Evolutionary conservation across 805 yeast genomes (phyloP).

Genomic region (Myxozyma sirexii): DNA sequence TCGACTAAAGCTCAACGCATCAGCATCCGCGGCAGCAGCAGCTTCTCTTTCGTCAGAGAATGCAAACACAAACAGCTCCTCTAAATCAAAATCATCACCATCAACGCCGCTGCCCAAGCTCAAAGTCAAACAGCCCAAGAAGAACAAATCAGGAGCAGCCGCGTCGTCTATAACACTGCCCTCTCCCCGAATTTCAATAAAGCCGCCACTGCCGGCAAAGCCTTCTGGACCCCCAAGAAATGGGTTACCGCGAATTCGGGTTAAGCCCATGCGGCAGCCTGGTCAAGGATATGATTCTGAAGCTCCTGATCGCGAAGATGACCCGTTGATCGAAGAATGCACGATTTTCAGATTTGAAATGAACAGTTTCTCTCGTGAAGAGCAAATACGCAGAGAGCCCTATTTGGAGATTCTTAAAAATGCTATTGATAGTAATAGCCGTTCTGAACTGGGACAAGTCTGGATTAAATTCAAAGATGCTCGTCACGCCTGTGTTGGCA

Average conservation of each 20-base stretch:
- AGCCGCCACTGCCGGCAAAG: slow-evolving; percentile 22
- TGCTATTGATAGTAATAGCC: slow-evolving; percentile 38
- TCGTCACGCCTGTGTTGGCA: slow-evolving; percentile 72
- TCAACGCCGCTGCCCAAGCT: slow-evolving; percentile 23
- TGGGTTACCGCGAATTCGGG: slow-evolving; percentile 50
- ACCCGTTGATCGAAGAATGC: slow-evolving; percentile 88
- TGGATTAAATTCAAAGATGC: slow-evolving; percentile 81
- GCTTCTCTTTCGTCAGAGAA: slow-evolving; percentile 6
- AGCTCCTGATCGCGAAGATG: slow-evolving; percentile 94
- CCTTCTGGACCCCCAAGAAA: slow-evolving; percentile 12
- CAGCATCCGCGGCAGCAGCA: slow-evolving; percentile 15
- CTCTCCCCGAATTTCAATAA: slow-evolving; percentile 31
- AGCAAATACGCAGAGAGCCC: slow-evolving; percentile 23
- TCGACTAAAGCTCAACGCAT: slow-evolving; percentile 19
- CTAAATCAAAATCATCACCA: slow-evolving; percentile 2
- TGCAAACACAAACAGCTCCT: background rate
- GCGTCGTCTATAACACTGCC: slow-evolving; percentile 5
- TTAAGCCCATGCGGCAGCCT: slow-evolving; percentile 68
- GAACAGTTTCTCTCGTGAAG: slow-evolving; percentile 28
- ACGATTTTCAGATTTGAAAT: slow-evolving; percentile 59
- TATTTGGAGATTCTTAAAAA: slow-evolving; percentile 20
- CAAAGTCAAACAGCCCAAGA: slow-evolving; percentile 28
- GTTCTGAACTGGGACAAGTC: slow-evolving; percentile 70
- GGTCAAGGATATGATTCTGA: slow-evolving; percentile 98
- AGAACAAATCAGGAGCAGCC: slow-evolving; percentile 3